Base-by-base conservation (phyloP, 176 grass and related monocot genomes). In the Coix lacrymajobi region DNA sequence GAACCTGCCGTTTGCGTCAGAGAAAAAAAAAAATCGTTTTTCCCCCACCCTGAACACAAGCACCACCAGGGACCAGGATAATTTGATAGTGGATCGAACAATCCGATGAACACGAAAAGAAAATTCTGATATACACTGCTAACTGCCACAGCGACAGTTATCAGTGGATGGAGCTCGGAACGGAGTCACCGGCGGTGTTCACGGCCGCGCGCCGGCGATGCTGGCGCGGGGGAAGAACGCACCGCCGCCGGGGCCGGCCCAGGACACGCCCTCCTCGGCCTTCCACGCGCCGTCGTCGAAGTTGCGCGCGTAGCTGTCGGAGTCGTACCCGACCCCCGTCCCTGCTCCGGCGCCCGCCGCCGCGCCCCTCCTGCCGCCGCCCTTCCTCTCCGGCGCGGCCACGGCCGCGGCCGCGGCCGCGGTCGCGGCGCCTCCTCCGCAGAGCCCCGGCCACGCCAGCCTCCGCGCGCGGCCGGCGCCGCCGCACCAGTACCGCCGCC, bases 241-340 rank as follows among this genome's bases (percentile, higher is more conserved):
- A 74, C 16, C 72, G 49, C 78, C 78, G 51, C 82, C 69, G 20
- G 49, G 41, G 5, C 74, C 75, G 45, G 49, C 70, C 76, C 90
- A 86, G 30, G 62, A 76, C 70, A 84, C 71, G 25, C 85, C 87
- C 26, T 84, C 84, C 8, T 92, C 87, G 49, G 73, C 86, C 87
- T 87, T 89, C 91, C 91, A 92, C 43, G 56, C 84, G 4, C 91
- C 87, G 51, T 92, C 91, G 28, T 92, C 91, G 43, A 92, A 92
- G 76, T 89, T 87, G 52, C 70, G 71, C 24, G 84, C 87, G 60
- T 92, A 92, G 78, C 91, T 89, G 38, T 28, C 84, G 16, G 84
- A 68, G 38, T 93, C 80, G 40, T 87, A 92, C 37, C 78, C 77
- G 22, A 8, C 37, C 70, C 11, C 5, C 5, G 22, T 5, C 2